Evolutionary conservation across 2,329 filamentous ascomycete species (phyloP), one percentile per base, ranked within the genome.

Genomic region (Ceratocystis cubensis): DNA sequence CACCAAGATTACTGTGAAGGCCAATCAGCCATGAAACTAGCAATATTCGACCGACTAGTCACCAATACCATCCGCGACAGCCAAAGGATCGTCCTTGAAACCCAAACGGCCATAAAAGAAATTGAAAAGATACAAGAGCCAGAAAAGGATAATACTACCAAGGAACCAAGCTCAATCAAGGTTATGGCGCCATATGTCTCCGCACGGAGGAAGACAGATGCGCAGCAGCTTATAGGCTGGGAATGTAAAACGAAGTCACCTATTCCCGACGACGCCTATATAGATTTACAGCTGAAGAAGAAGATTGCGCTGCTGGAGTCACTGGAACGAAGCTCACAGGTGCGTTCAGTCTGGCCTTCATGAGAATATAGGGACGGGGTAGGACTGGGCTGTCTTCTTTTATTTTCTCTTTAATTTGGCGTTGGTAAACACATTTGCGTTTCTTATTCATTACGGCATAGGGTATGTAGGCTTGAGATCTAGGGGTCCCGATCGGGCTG

Each of bases 301-400:
- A 68, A 68, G 64, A 63, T 66, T 50, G 46, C 64, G 10, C 22
- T 68, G 59, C 44, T 68, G 41, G 66, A 68, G 48, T 66, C 66
- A 5, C 61, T 68, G 10, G 64, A 65, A 28, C 61, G 59, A 13
- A 61, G 48, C 28, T 6, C 63, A 7, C 48, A 50, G 7, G 17
- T 22, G 56, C 28, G 37, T 17, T 53, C 63, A 10, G 15, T 25
- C n/a, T 62, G 63, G 63, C 33, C 56, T 1, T 37, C 41, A 61
- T 57, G 50, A n/a, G 20, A 5, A 46, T n/a, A 57, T 7, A 33
- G 10, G 22, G 8, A 13, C 33, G 5, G 53, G 1, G 17, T 17
- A 57, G 28, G 53, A n/a, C 0, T 13, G 22, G 6, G 28, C 17
- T 33, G 53, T 30, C 30, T 57, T 25, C 17, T 57, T 30, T 41